Evolutionary conservation across 495 filamentous ascomycete genomes (phyloP).

Genomic region (Penicillium paxilli): DNA sequence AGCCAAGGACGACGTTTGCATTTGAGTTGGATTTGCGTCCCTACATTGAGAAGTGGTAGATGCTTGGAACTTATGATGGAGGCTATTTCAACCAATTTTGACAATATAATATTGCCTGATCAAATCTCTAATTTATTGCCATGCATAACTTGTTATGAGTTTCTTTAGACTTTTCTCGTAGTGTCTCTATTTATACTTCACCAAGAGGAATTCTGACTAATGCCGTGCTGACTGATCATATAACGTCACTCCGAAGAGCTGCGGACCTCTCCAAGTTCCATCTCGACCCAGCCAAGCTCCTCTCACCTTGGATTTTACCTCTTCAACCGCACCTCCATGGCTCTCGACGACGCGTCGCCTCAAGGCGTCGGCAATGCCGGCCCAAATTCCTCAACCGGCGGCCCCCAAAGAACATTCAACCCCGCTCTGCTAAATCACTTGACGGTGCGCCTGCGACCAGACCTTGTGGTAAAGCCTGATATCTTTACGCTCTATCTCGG

Average conservation of each 20-base stretch:
- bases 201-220: background rate
- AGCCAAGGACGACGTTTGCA: slow-evolving; percentile 77
- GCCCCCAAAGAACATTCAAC: background rate
- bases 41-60: slow-evolving; percentile 73
- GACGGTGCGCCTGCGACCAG: slow-evolving; percentile 15
- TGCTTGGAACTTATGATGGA: background rate
- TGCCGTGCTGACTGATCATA: background rate
- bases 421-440: slow-evolving; percentile 14
- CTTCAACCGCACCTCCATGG: slow-evolving; percentile 15
- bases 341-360: slow-evolving; percentile 22
- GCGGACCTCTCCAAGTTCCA: background rate
- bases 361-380: slow-evolving; percentile 10
- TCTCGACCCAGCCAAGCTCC: background rate
- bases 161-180: background rate
- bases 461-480: slow-evolving; percentile 23
- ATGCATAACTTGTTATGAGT: no score
- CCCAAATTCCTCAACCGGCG: slow-evolving; percentile 4
- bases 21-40: slow-evolving; percentile 84
- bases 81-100: background rate
- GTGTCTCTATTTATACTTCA: background rate
- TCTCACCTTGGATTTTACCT: background rate
- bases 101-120: no score
- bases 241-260: background rate
- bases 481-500: slow-evolving; percentile 29
- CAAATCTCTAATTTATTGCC: no score